phyloP scores from a whole-genome alignment of 176 grass and related monocot genomes.

The Saccharum officinarum region DNA sequence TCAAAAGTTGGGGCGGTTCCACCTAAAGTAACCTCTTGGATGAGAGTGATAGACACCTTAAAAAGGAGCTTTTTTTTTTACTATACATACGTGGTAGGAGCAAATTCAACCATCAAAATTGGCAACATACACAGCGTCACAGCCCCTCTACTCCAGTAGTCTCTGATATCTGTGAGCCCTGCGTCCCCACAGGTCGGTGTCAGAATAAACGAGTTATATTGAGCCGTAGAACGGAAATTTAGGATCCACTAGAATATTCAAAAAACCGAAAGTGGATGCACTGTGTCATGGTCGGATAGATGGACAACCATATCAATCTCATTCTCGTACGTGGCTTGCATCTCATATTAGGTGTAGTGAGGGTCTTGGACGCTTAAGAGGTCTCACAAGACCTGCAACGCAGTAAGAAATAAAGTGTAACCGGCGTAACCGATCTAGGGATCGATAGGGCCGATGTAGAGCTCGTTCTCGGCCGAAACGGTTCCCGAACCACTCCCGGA shows the following conservation, averaged over 20 bases:
- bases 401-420: too few species aligned
- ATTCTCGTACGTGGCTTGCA: background rate
- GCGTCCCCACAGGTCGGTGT: background rate
- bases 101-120: slow-evolving; percentile 3
- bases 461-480: too few species aligned
- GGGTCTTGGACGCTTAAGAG: too few species aligned
- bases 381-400: too few species aligned
- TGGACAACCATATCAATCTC: background rate
- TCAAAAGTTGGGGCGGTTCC: background rate
- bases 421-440: too few species aligned
- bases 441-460: too few species aligned
- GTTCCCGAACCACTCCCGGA: too few species aligned
- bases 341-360: too few species aligned
- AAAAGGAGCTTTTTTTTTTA: background rate
- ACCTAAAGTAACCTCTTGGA: too few species aligned
- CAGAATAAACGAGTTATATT: background rate
- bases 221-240: background rate
- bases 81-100: background rate
- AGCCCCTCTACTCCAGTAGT: background rate
- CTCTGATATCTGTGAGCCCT: background rate
- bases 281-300: slow-evolving; percentile 27
- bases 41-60: background rate
- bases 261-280: slow-evolving; percentile 33
- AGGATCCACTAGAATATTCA: background rate
- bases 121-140: background rate